Evolutionary conservation across 306 rosid species (phyloP).

Genomic region (Abrus precatorius): DNA sequence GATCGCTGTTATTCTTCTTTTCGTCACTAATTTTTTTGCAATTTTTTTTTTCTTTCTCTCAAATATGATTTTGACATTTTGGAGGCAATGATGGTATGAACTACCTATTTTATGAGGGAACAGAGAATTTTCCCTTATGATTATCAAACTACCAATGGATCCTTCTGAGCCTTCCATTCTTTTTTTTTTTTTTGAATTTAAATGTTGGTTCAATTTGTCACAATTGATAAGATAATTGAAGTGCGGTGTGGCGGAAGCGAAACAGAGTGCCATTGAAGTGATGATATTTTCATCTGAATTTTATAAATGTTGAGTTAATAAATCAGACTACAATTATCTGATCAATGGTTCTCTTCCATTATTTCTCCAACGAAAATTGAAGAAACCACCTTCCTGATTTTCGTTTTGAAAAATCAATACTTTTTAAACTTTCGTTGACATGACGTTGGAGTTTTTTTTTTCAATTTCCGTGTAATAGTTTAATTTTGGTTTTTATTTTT

Average conservation of each 20-base stretch:
- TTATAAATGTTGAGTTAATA: conserved; percentile 58
- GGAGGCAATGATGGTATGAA: conserved; percentile 46
- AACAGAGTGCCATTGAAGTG: conserved; percentile 60
- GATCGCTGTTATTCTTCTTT: neutral
- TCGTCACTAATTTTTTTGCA: neutral
- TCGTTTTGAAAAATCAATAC: too few relatives aligned
- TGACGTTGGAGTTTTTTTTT: too few relatives aligned
- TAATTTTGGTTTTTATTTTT: too few relatives aligned
- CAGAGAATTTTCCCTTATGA: conserved; percentile 55
- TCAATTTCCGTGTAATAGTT: too few relatives aligned
- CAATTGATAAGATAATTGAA: neutral
- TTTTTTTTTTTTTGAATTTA: neutral
- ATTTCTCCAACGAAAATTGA: neutral
- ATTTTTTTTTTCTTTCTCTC: neutral
- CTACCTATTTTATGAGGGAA: conserved; percentile 81
- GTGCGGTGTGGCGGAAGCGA: neutral
- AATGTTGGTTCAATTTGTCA: neutral
- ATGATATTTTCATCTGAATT: conserved; percentile 66
- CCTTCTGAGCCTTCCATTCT: conserved; percentile 87
- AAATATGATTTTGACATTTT: neutral
- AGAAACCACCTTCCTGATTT: neutral
- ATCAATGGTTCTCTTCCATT: conserved; percentile 57
- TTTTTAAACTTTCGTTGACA: too few relatives aligned
- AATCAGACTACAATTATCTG: conserved; percentile 98
- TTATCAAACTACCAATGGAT: conserved; percentile 88